Conservation (phyloP, 768 basidiomycete species). For the Obba rivulosa region DNA sequence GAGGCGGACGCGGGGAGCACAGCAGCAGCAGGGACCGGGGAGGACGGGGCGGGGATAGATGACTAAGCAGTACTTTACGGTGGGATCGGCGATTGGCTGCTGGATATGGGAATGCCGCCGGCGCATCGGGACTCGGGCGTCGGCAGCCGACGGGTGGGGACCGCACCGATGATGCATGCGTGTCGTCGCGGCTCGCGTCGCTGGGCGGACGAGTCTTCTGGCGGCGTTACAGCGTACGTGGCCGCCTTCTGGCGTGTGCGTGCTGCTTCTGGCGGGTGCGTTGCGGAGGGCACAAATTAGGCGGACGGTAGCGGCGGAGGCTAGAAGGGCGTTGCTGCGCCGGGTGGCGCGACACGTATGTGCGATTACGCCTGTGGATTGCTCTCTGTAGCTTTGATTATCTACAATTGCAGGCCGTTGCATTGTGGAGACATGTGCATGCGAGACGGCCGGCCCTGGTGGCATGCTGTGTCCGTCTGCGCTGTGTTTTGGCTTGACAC, state of each 20-base stretch:
- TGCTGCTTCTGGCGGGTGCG: no score
- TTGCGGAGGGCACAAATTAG: no score
- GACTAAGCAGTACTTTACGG: background rate
- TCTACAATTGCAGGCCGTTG: no score
- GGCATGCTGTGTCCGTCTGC: background rate
- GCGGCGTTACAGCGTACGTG: no score
- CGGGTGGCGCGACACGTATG: no score
- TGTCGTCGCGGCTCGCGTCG: no score
- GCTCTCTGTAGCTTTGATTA: no score
- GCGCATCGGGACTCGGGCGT: background rate
- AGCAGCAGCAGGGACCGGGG: conserved; percentile 1
- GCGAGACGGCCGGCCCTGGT: background rate
- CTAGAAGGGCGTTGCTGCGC: no score
- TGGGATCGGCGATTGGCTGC: background rate
- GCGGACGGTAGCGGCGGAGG: no score
- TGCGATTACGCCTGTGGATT: no score
- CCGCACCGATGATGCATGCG: background rate
- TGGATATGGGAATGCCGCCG: background rate
- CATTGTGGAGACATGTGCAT: background rate
- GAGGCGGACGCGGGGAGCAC: conserved; percentile 3
- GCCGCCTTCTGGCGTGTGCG: no score
- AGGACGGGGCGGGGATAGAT: background rate
- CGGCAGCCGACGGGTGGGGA: background rate
- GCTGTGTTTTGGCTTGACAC: background rate
- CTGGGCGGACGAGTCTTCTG: no score